Evolutionary conservation across 495 filamentous ascomycete species (phyloP).

Genomic region (Ramalina peruviana): DNA sequence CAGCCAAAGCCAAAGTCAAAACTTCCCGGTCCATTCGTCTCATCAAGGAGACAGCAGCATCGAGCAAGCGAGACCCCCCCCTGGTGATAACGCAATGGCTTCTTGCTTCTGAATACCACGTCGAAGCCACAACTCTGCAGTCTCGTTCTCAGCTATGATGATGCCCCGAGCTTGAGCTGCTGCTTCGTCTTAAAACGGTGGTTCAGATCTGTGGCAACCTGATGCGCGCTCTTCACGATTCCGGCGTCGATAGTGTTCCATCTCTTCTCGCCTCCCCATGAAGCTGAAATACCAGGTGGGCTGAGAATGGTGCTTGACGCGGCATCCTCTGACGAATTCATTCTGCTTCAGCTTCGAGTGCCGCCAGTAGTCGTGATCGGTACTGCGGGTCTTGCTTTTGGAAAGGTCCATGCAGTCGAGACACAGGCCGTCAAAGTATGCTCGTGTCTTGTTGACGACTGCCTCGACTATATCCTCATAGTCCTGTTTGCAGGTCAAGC

Average conservation of each 20-base stretch:
- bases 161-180: no score
- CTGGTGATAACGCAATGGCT: no score
- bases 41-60: no score
- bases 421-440: slow-evolving; percentile 19
- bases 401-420: slow-evolving; percentile 19
- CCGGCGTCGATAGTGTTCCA: neutral
- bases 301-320: slow-evolving; percentile 8
- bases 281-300: slow-evolving; percentile 18
- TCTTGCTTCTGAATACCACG: no score
- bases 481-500: neutral
- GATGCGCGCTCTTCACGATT: no score
- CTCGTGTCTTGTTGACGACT: neutral
- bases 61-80: no score
- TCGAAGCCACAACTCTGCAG: no score
- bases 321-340: slow-evolving; percentile 9
- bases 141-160: no score
- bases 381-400: slow-evolving; percentile 10
- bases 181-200: no score
- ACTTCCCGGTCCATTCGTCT: no score
- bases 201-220: no score
- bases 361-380: slow-evolving; percentile 15
- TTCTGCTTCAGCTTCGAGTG: slow-evolving; percentile 6
- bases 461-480: neutral
- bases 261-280: slow-evolving; percentile 13
- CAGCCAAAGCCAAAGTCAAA: no score